Percentiles rank a stretch among this genome's conserved stretches.
These are phyloP conservation scores for Xylariaceae sp. DNA, from an alignment of 2,329 filamentous ascomycete genomes.

Conservation along the genomic window DNA sequence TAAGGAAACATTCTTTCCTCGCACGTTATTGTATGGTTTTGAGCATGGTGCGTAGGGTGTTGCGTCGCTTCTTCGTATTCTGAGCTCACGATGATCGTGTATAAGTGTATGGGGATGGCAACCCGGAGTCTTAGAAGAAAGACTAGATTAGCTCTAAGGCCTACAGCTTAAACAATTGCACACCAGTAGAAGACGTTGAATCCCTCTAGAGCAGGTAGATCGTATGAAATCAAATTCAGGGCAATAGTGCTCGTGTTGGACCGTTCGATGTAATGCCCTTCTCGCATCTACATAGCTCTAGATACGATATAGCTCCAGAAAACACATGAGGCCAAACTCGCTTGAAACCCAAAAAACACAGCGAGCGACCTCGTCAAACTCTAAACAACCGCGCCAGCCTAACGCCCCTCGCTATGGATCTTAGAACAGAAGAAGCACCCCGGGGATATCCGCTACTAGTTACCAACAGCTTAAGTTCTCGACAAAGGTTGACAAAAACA, in stretches of 20 bases:
- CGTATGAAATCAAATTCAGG: background rate
- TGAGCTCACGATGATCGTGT: background rate
- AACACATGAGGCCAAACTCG: background rate
- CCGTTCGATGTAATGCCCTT: background rate
- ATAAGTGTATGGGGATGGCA: background rate
- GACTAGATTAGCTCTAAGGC: background rate
- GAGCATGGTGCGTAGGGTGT: too few species aligned
- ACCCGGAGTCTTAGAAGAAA: background rate
- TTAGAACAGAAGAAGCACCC: conserved; percentile 6
- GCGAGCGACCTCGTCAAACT: conserved; percentile 3
- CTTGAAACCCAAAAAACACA: conserved; percentile 13
- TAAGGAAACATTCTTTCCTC: too few species aligned
- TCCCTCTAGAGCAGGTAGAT: background rate
- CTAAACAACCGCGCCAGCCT: conserved; percentile 2
- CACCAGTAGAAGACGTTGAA: background rate
- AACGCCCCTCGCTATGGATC: conserved; percentile 31
- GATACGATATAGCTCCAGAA: conserved; percentile 8
- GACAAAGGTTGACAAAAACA: background rate
- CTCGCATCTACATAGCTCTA: background rate
- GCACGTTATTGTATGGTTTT: too few species aligned
- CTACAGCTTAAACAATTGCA: background rate
- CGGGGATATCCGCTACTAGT: conserved; percentile 6
- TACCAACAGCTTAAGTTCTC: conserved; percentile 1
- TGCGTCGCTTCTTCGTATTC: background rate
- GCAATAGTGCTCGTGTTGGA: background rate